Conservation (phyloP, 2,329 filamentous ascomycete species). For the Exserohilum turcica region DNA sequence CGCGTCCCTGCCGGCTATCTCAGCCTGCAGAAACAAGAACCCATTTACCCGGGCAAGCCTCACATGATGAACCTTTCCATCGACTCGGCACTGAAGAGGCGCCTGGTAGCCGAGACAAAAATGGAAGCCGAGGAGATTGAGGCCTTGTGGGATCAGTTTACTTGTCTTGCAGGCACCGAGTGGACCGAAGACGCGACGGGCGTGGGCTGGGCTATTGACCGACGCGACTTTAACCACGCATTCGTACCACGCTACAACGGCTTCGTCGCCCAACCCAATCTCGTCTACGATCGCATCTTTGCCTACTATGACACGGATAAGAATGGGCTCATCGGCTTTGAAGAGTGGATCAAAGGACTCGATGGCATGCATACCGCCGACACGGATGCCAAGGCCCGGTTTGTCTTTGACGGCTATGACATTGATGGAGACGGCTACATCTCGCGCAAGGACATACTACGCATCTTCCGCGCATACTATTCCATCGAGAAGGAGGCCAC, state of each 20-base stretch:
- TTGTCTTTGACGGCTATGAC: constrained; percentile 88
- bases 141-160: constrained; percentile 96
- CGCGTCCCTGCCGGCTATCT: constrained; percentile 86
- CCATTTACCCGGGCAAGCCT: constrained; percentile 64
- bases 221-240: constrained; percentile 89
- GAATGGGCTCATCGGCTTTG: constrained; percentile 87
- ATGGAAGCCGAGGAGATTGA: constrained; percentile 86
- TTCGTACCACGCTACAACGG: constrained; percentile 84
- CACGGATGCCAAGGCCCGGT: constrained; percentile 54
- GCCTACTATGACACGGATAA: constrained; percentile 92
- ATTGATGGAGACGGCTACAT: constrained; percentile 87
- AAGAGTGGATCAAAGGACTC: constrained; percentile 86
- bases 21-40: constrained; percentile 69
- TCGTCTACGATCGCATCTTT: constrained; percentile 96
- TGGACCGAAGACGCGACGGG: constrained; percentile 81
- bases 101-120: constrained; percentile 54
- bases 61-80: constrained; percentile 70
- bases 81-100: constrained; percentile 69
- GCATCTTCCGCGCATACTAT: constrained; percentile 92
- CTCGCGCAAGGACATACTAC: constrained; percentile 82
- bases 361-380: constrained; percentile 61
- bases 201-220: constrained; percentile 82
- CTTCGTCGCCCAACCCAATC: constrained; percentile 77
- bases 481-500: constrained; percentile 88
- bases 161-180: constrained; percentile 85